These are phyloP conservation scores for Knufia fluminis DNA, from an alignment of 2,329 filamentous ascomycete species.

Conservation along the genomic window DNA sequence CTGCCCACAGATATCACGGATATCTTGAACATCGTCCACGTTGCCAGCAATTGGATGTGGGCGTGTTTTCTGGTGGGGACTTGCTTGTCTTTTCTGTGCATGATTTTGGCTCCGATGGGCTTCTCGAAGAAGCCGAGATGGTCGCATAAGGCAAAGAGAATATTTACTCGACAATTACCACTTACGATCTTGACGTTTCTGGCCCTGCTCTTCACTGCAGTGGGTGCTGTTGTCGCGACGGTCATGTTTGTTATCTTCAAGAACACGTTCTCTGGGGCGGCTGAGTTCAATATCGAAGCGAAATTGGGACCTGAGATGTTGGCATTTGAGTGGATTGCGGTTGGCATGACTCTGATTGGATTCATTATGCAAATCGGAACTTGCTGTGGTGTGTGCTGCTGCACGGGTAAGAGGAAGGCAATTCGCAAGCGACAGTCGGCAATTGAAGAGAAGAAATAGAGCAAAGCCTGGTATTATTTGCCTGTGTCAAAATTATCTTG, in stretches of 20 bases:
- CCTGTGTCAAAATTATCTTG: background rate
- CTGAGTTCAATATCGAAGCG: constrained; percentile 66
- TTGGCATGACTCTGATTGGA: constrained; percentile 56
- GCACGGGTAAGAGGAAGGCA: constrained; percentile 27
- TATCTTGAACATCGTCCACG: constrained; percentile 63
- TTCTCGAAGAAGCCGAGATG: constrained; percentile 28
- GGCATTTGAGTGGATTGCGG: constrained; percentile 80
- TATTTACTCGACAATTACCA: constrained; percentile 49
- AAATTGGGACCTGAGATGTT: constrained; percentile 66
- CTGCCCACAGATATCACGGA: constrained; percentile 64
- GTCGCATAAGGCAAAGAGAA: constrained; percentile 29
- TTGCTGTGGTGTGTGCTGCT: constrained; percentile 57
- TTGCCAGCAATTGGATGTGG: constrained; percentile 80
- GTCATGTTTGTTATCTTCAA: constrained; percentile 76
- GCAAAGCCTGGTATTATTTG: background rate
- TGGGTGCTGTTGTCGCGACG: constrained; percentile 66
- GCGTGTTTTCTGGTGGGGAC: constrained; percentile 68
- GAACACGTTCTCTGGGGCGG: constrained; percentile 58
- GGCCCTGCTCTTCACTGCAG: constrained; percentile 56
- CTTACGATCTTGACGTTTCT: constrained; percentile 60
- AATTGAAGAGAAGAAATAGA: background rate
- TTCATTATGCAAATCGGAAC: constrained; percentile 66
- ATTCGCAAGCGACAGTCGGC: background rate
- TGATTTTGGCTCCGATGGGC: constrained; percentile 53
- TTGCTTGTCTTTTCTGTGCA: constrained; percentile 61